Evolutionary conservation across 2,329 filamentous ascomycete genomes (phyloP), one percentile per base, ranked within the genome.

Genomic region (Fusarium veterinarium): DNA sequence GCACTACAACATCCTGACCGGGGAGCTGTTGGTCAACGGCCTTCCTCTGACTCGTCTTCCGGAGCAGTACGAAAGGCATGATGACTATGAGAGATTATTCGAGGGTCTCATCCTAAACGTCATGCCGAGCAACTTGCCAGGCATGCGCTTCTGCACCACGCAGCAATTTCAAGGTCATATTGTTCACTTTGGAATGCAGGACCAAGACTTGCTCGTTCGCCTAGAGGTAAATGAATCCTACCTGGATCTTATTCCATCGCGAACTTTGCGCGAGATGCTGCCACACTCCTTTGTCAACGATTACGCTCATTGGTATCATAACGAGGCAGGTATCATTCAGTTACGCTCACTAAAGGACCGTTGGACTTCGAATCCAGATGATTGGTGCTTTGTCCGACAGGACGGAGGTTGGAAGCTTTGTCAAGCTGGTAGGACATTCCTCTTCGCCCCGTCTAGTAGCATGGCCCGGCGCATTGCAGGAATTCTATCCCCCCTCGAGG

Each of bases 221-320:
- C 78, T 77, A 1, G 31, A 46, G 44, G 0, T 70, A 74, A 12
- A 41, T 73, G 19, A 63, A 14, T 20, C 53, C 55, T 1, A 11
- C 58, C 7, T 68, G 2, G 77, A 83, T 30, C 69, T 86, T 0
- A 40, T 87, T 0, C 83, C 85, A 0, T 57, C 70, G 0, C 35
- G 68, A 11, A 20, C 80, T 3, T 77, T 86, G 1, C 7, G 17
- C 16, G 38, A 59, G 1, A 49, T 33, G 31, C 31, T 33, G 31
- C 31, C 31, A 33, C 60, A 0, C 61, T 87, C 0, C 86, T 86
- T 2, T 16, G 67, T 0, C 52, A 70, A 83, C 6, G 68, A 83
- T 1, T 84, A 80, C 60, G 78, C 81, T 0, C 87, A 89, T 64
- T 90, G 87, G 87, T 45, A 45, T 3, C 83, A 86, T 53, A 71